phyloP scores from a whole-genome alignment of 441 rosid genomes.

The Raphanus hybrid region DNA sequence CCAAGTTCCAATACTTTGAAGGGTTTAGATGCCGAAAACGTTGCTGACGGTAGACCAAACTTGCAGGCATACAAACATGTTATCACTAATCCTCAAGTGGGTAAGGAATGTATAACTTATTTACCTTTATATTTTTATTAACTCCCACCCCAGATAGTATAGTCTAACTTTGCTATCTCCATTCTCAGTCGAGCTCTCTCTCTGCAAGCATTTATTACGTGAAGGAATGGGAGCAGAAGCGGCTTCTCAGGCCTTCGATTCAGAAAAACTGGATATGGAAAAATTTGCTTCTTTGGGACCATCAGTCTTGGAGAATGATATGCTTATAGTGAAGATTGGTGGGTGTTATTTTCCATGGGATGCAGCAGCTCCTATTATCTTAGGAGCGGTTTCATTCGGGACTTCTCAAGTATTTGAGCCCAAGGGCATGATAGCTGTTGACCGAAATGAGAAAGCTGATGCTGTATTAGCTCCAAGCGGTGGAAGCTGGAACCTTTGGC shows the following conservation, averaged over 20 bases:
- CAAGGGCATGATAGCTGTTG: slow-evolving; percentile 68
- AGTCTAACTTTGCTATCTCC: slow-evolving; percentile 37
- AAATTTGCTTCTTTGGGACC: slow-evolving; percentile 58
- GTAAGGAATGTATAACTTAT: slow-evolving; percentile 52
- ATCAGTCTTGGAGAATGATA: slow-evolving; percentile 56
- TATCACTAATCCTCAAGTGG: slow-evolving; percentile 53
- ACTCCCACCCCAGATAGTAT: slow-evolving; percentile 1
- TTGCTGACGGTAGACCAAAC: slow-evolving; percentile 42
- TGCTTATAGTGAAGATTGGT: slow-evolving; percentile 59
- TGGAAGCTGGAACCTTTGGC: slow-evolving; percentile 94
- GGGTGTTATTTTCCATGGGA: slow-evolving; percentile 68
- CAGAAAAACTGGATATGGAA: slow-evolving; percentile 56
- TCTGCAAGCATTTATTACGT: slow-evolving; percentile 61
- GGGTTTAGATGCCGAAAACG: slow-evolving; percentile 41
- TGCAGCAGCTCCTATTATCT: slow-evolving; percentile 63
- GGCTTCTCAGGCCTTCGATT: slow-evolving; percentile 66
- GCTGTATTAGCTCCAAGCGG: slow-evolving; percentile 43
- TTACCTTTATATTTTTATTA: background rate
- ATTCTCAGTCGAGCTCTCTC: slow-evolving; percentile 65
- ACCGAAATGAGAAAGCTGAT: slow-evolving; percentile 52
- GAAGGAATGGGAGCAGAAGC: slow-evolving; percentile 70
- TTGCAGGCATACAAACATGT: slow-evolving; percentile 45
- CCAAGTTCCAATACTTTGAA: slow-evolving; percentile 46
- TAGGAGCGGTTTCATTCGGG: slow-evolving; percentile 64
- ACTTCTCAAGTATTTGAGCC: slow-evolving; percentile 54